These are phyloP conservation scores for Zygosaccharomyces pseudobailii DNA, from an alignment of 1,139 yeast genomes.

Conservation along the genomic window DNA sequence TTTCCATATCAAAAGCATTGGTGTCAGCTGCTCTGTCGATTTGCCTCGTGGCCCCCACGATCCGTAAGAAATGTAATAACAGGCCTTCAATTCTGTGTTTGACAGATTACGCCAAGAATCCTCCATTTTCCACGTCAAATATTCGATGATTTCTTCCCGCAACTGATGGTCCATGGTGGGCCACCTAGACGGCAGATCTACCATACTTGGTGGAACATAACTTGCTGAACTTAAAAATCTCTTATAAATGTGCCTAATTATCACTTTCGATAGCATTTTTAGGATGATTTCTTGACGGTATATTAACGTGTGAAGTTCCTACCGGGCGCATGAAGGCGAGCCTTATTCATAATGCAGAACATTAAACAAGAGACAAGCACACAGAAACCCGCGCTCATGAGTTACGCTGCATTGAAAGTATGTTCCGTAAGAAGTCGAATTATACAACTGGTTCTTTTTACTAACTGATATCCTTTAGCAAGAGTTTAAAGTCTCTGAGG, in stretches of 20 bases:
- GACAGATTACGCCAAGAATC: slow-evolving; percentile 39
- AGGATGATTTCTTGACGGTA: background rate
- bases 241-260: background rate
- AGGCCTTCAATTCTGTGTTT: slow-evolving; percentile 36
- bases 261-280: background rate
- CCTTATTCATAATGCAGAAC: background rate
- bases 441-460: background rate
- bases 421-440: too few species aligned
- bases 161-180: slow-evolving; percentile 35
- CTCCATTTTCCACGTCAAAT: slow-evolving; percentile 41
- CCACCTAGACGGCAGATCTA: slow-evolving; percentile 34
- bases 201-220: slow-evolving; percentile 28
- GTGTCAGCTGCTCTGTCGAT: slow-evolving; percentile 13
- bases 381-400: slow-evolving; percentile 10
- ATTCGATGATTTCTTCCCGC: slow-evolving; percentile 42
- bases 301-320: background rate
- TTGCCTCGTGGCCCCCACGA: slow-evolving; percentile 28
- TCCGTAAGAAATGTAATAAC: slow-evolving; percentile 30
- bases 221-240: slow-evolving; percentile 1
- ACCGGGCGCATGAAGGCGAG: background rate
- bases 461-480: slow-evolving; percentile 13
- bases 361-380: background rate
- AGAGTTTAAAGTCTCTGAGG: slow-evolving; percentile 16
- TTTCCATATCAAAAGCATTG: slow-evolving; percentile 20
- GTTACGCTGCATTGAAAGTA: slow-evolving; percentile 12